phyloP scores from a whole-genome alignment of 2,329 filamentous ascomycete species.

The Pseudocercospora eumusae region DNA sequence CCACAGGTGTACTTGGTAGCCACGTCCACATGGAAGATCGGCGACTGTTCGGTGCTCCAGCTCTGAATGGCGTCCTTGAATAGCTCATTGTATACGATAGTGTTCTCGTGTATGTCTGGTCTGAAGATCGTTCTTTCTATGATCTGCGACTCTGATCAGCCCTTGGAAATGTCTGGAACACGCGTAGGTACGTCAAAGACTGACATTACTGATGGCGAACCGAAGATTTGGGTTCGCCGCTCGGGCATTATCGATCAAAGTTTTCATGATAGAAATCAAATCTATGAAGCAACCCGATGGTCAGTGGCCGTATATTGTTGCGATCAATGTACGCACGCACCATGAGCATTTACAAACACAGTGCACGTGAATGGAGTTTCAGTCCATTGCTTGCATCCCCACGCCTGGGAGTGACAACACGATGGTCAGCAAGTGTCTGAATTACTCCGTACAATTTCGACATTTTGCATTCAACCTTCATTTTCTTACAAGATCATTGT shows the following conservation, averaged over 20 bases:
- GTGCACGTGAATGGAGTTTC: slow-evolving; percentile 21
- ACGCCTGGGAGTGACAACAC: slow-evolving; percentile 12
- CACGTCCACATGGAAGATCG: slow-evolving; percentile 40
- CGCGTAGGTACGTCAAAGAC: not conserved
- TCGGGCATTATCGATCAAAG: slow-evolving; percentile 38
- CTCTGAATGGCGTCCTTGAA: slow-evolving; percentile 26
- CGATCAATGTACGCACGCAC: not conserved
- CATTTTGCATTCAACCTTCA: not conserved
- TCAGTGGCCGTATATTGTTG: not conserved
- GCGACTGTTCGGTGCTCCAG: slow-evolving; percentile 37
- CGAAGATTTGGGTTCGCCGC: slow-evolving; percentile 30
- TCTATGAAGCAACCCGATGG: not conserved
- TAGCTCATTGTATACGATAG: slow-evolving; percentile 25
- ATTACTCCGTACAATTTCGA: not conserved
- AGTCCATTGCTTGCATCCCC: slow-evolving; percentile 23
- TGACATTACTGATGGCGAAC: slow-evolving; percentile 26
- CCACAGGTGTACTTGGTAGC: slow-evolving; percentile 35
- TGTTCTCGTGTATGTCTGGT: slow-evolving; percentile 26
- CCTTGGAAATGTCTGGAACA: not conserved
- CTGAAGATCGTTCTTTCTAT: slow-evolving; percentile 25
- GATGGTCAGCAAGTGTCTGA: not conserved
- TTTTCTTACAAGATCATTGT: slow-evolving; percentile 27
- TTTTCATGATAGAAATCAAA: slow-evolving; percentile 26
- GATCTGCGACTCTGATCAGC: slow-evolving; percentile 1
- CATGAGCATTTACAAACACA: not conserved